A percentile compares a stretch with the other conserved stretches of the same genome.
phyloP scores from a whole-genome alignment of 768 basidiomycete species.

The Suillus americanus region DNA sequence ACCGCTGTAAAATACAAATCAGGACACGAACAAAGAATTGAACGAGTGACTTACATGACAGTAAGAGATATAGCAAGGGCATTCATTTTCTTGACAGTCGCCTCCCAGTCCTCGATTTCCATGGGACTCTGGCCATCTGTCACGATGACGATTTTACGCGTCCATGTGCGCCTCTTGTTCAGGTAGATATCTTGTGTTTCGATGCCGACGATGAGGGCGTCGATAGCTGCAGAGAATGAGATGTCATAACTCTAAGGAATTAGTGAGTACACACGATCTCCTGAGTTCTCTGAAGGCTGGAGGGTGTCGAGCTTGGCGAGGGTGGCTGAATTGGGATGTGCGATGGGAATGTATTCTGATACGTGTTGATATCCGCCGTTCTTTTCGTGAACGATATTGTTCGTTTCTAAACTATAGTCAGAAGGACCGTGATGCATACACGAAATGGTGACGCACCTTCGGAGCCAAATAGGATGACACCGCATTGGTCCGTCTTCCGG shows the following conservation, averaged over 20 bases:
- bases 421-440: not conserved
- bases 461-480: conserved; percentile 86
- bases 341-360: conserved; percentile 66
- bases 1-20: conserved; percentile 50
- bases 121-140: conserved; percentile 84
- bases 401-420: conserved; percentile 46
- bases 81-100: conserved; percentile 64
- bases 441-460: conserved; percentile 48
- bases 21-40: not conserved
- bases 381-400: conserved; percentile 60
- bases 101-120: conserved; percentile 75
- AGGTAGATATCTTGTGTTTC: conserved; percentile 75
- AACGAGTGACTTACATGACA: conserved; percentile 58
- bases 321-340: conserved; percentile 61
- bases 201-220: conserved; percentile 83
- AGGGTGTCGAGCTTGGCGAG: conserved; percentile 66
- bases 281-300: conserved; percentile 50
- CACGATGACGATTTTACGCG: conserved; percentile 76
- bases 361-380: conserved; percentile 76
- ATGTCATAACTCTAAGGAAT: not conserved
- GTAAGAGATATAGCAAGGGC: conserved; percentile 55
- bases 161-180: conserved; percentile 76
- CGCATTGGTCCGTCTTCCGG: conserved; percentile 92
- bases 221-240: conserved; percentile 57
- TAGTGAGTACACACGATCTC: conserved; percentile 57